phyloP scores from a whole-genome alignment of 2,329 filamentous ascomycete genomes.

The Cytospora piceae region DNA sequence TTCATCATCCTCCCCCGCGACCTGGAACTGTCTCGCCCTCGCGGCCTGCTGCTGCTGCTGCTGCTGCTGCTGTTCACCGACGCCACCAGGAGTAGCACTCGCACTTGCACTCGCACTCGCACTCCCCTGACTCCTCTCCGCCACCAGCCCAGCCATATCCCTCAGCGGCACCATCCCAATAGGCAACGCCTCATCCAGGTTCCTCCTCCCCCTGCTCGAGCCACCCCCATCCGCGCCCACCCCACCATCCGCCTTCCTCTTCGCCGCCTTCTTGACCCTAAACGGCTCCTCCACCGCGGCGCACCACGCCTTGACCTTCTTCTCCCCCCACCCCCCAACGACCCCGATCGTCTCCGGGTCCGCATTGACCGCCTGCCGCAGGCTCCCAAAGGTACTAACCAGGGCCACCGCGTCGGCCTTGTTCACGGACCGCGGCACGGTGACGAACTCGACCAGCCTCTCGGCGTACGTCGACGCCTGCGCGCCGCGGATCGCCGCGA shows the following conservation, averaged over 20 bases:
- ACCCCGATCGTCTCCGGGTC: conserved; percentile 81
- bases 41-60: conserved; percentile 17
- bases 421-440: conserved; percentile 85
- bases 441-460: conserved; percentile 89
- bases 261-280: conserved; percentile 72
- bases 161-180: conserved; percentile 29
- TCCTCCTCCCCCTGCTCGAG: conserved; percentile 32
- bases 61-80: background rate
- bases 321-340: conserved; percentile 92
- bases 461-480: conserved; percentile 85
- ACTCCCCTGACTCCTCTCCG: conserved; percentile 43
- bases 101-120: conserved; percentile 48
- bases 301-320: conserved; percentile 89
- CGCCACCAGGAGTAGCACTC: conserved; percentile 37
- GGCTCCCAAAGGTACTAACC: conserved; percentile 88
- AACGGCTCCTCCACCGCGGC: conserved; percentile 84
- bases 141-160: conserved; percentile 27
- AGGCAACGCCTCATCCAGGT: conserved; percentile 34
- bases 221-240: background rate
- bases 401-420: conserved; percentile 91
- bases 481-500: conserved; percentile 81
- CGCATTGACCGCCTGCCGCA: conserved; percentile 86
- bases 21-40: conserved; percentile 42
- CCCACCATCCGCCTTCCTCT: conserved; percentile 40
- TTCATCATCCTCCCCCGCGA: conserved; percentile 41